A percentile compares a stretch with the other conserved stretches of the same genome.
phyloP scores from a whole-genome alignment of 2,329 filamentous ascomycete species.

The Botryosphaeria agaves region DNA sequence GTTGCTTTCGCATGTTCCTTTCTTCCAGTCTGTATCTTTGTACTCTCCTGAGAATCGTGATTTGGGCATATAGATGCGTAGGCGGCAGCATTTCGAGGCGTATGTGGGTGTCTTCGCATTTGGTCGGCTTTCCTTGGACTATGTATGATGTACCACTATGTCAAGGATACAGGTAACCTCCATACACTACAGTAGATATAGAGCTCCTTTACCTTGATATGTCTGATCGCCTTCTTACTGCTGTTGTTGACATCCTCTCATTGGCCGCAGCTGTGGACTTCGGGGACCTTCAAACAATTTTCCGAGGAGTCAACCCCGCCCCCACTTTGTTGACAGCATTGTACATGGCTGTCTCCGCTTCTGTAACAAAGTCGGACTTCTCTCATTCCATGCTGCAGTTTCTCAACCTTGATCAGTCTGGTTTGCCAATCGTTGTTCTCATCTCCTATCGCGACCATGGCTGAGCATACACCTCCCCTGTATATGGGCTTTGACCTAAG shows the following conservation, averaged over 20 bases:
- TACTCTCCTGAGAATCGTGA: neutral
- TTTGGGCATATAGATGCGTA: neutral
- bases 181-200: no score
- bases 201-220: no score
- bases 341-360: neutral
- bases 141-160: no score
- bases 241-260: no score
- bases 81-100: neutral
- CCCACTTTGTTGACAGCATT: neutral
- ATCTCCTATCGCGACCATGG: neutral
- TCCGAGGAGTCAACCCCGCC: neutral
- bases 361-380: neutral
- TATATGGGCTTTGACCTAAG: conserved; percentile 93
- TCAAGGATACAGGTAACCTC: no score
- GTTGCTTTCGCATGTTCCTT: neutral
- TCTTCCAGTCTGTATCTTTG: neutral
- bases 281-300: no score
- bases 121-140: no score
- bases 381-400: neutral
- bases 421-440: neutral
- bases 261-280: no score
- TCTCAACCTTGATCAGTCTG: neutral
- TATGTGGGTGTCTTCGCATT: neutral
- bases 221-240: no score
- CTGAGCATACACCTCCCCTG: conserved; percentile 25